Evolutionary conservation across 495 filamentous ascomycete genomes (phyloP).

Genomic region (Amniculicola lignicola): DNA sequence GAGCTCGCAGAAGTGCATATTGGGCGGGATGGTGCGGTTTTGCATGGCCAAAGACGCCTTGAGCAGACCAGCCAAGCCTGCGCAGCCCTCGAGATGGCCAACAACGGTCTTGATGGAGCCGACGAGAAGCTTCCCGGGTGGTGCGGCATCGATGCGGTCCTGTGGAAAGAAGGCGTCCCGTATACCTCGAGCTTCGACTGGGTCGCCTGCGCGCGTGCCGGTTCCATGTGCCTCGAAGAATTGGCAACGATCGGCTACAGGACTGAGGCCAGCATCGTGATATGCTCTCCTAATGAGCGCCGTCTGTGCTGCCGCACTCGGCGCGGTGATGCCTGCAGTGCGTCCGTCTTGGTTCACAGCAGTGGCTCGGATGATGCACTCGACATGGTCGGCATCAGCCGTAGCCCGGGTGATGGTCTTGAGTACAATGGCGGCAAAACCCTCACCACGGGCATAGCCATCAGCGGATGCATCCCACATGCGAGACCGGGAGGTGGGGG

Average conservation of each 20-base stretch:
- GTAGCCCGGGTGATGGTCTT: constrained; percentile 34
- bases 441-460: constrained; percentile 52
- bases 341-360: constrained; percentile 17
- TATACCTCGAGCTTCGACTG: constrained; percentile 57
- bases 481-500: constrained; percentile 13
- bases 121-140: constrained; percentile 40
- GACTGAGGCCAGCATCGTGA: constrained; percentile 5
- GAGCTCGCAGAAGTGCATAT: constrained; percentile 33
- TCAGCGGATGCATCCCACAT: constrained; percentile 49
- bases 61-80: constrained; percentile 43
- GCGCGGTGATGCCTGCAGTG: constrained; percentile 16
- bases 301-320: constrained; percentile 23
- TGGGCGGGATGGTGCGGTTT: constrained; percentile 42
- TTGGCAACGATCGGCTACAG: background rate
- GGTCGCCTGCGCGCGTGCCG: constrained; percentile 44
- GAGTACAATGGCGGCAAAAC: constrained; percentile 43
- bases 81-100: constrained; percentile 37
- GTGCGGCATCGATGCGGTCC: constrained; percentile 26
- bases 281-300: constrained; percentile 18
- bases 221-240: constrained; percentile 26
- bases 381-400: constrained; percentile 20
- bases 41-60: constrained; percentile 45
- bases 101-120: constrained; percentile 37
- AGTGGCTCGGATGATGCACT: constrained; percentile 22
- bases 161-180: constrained; percentile 21